Conservation (phyloP, 225 moss, liverwort and hornwort genomes). For the Polytrichum formosum region DNA sequence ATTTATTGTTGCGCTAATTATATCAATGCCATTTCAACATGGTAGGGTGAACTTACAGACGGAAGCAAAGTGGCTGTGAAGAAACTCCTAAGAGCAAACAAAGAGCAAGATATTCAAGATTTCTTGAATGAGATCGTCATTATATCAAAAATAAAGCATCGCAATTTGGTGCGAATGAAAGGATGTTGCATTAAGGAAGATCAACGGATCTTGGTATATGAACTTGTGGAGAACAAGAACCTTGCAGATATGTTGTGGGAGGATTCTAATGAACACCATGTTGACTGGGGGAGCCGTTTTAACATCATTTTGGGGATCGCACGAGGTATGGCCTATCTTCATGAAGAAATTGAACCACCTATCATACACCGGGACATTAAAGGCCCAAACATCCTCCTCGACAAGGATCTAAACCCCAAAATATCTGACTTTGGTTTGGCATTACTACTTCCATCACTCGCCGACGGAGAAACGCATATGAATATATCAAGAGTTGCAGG, state of each 20-base stretch:
- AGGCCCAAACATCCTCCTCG: conserved; percentile 12
- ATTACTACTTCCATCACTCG: conserved; percentile 10
- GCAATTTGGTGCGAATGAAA: conserved; percentile 15
- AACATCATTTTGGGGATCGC: conserved; percentile 30
- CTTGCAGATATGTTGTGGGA: conserved; percentile 25
- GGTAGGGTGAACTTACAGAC: conserved; percentile 16
- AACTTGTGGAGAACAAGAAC: conserved; percentile 19
- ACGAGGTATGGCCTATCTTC: conserved; percentile 23
- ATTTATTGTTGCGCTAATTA: not conserved
- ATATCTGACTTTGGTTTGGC: conserved; percentile 24
- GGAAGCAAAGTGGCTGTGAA: conserved; percentile 25
- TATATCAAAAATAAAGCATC: conserved; percentile 22
- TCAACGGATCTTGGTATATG: conserved; percentile 19
- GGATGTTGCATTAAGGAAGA: conserved; percentile 21
- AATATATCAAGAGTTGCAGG: conserved; percentile 5
- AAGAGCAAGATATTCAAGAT: conserved; percentile 11
- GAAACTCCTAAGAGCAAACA: not conserved
- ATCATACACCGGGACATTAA: conserved; percentile 33
- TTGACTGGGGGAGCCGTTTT: conserved; percentile 19
- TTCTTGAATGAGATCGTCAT: conserved; percentile 21
- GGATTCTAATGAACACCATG: not conserved
- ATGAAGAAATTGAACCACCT: conserved; percentile 21
- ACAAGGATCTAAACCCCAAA: conserved; percentile 19
- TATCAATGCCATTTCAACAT: not conserved
- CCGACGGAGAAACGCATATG: conserved; percentile 18